Conservation (phyloP, 2,329 filamentous ascomycete genomes). For the Hypoxylon sp. region DNA sequence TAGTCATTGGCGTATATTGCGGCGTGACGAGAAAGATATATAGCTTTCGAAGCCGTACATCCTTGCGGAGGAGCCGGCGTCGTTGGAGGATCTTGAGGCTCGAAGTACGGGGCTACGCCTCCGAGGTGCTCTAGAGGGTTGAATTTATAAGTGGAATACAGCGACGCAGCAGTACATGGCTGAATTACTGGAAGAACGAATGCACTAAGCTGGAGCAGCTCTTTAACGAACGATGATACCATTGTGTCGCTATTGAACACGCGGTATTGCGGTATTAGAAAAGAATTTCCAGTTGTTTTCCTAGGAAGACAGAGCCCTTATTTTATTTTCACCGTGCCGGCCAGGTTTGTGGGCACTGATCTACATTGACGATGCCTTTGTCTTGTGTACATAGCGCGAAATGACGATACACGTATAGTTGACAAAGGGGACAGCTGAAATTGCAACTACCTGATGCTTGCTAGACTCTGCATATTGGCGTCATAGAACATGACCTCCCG, state of each 20-base stretch:
- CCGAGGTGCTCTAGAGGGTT: slow-evolving; percentile 68
- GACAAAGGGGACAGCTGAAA: slow-evolving; percentile 6
- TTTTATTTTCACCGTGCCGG: neutral
- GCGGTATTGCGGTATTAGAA: slow-evolving; percentile 5
- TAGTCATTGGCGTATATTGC: slow-evolving; percentile 73
- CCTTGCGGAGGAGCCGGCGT: slow-evolving; percentile 63
- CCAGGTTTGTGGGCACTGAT: slow-evolving; percentile 3
- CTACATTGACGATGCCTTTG: neutral
- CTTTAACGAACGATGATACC: slow-evolving; percentile 37
- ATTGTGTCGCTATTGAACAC: slow-evolving; percentile 25
- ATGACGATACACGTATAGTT: slow-evolving; percentile 16
- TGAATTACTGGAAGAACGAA: slow-evolving; percentile 27
- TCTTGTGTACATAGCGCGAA: neutral
- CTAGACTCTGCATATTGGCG: slow-evolving; percentile 21
- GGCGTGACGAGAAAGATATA: slow-evolving; percentile 71
- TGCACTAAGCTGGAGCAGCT: slow-evolving; percentile 32
- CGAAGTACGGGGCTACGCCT: slow-evolving; percentile 71
- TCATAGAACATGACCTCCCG: slow-evolving; percentile 40
- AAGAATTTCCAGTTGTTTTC: neutral
- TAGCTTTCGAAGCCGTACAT: slow-evolving; percentile 66
- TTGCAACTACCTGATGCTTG: slow-evolving; percentile 6
- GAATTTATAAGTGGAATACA: slow-evolving; percentile 66
- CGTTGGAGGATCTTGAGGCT: slow-evolving; percentile 64
- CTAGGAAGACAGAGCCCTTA: neutral
- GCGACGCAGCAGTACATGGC: slow-evolving; percentile 38